phyloP scores from a whole-genome alignment of 148 eudicot species.

The Nepenthes gracilis region DNA sequence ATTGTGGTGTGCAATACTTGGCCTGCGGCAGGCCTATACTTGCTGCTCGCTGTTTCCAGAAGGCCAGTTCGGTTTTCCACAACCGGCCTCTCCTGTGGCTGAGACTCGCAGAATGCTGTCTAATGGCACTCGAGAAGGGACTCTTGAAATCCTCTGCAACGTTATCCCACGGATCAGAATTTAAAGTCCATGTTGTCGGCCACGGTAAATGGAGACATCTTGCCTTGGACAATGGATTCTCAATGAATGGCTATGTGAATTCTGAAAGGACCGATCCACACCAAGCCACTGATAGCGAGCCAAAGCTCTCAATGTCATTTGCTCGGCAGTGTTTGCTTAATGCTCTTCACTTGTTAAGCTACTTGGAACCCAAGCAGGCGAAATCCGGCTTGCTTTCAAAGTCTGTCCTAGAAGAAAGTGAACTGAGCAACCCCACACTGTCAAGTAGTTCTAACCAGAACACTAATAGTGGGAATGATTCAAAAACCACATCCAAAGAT shows the following conservation, averaged over 20 bases:
- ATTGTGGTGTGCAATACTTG: constrained; percentile 75
- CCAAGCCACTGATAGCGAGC: constrained; percentile 24
- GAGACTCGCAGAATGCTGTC: constrained; percentile 84
- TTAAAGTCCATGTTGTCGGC: constrained; percentile 59
- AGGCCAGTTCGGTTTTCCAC: constrained; percentile 51
- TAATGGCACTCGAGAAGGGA: constrained; percentile 65
- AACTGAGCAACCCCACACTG: constrained; percentile 20
- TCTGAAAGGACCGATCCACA: constrained; percentile 20
- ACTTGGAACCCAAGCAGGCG: constrained; percentile 23
- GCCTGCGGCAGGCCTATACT: constrained; percentile 78
- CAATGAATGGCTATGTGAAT: constrained; percentile 17
- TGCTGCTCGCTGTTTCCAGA: constrained; percentile 72
- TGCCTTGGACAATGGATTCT: constrained; percentile 29
- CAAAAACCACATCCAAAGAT: constrained; percentile 23
- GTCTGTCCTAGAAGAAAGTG: constrained; percentile 27
- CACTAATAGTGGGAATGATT: constrained; percentile 27
- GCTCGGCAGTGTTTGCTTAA: constrained; percentile 68
- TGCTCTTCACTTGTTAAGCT: constrained; percentile 49
- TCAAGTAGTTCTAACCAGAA: constrained; percentile 21
- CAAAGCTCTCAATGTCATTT: constrained; percentile 48
- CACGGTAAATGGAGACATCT: constrained; percentile 85
- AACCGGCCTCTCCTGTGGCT: constrained; percentile 79
- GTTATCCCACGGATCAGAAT: constrained; percentile 23
- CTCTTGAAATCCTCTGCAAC: constrained; percentile 21
- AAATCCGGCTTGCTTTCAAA: constrained; percentile 22